phyloP scores from a whole-genome alignment of 2,329 filamentous ascomycete species.

The Cladorrhinum sp. region DNA sequence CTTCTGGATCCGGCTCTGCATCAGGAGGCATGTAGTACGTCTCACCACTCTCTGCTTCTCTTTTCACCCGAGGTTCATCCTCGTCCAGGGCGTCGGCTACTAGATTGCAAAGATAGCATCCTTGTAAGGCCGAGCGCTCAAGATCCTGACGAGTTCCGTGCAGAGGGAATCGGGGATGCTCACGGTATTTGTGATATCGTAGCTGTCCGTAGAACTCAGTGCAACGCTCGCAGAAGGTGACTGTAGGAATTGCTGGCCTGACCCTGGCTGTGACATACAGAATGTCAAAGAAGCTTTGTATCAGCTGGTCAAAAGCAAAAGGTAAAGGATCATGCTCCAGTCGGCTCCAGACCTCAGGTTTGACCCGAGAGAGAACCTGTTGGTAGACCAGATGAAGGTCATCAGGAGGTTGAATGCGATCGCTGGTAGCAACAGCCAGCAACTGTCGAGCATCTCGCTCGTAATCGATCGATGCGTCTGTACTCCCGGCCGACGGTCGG shows the following conservation, averaged over 20 bases:
- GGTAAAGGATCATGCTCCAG: neutral
- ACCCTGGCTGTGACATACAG: neutral
- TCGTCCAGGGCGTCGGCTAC: neutral
- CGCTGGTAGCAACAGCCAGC: neutral
- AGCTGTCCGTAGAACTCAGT: neutral
- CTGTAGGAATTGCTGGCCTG: neutral
- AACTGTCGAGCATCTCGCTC: neutral
- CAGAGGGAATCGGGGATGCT: neutral
- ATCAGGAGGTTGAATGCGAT: neutral
- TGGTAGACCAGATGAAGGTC: neutral
- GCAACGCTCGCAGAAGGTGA: neutral
- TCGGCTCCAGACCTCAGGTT: neutral
- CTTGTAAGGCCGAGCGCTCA: neutral
- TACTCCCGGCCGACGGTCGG: neutral
- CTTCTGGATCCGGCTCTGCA: neutral
- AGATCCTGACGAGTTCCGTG: neutral
- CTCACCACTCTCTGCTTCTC: neutral
- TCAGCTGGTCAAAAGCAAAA: neutral
- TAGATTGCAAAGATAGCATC: neutral
- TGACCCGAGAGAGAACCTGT: neutral
- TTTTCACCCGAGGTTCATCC: neutral
- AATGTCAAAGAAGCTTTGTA: neutral
- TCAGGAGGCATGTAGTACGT: neutral
- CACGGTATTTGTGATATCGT: neutral
- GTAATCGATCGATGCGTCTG: neutral